A percentile compares a stretch with the other conserved stretches of the same genome.
Evolutionary conservation across 1,284 basidiomycete genomes (phyloP).

Genomic region (Farysia itapuensis): DNA sequence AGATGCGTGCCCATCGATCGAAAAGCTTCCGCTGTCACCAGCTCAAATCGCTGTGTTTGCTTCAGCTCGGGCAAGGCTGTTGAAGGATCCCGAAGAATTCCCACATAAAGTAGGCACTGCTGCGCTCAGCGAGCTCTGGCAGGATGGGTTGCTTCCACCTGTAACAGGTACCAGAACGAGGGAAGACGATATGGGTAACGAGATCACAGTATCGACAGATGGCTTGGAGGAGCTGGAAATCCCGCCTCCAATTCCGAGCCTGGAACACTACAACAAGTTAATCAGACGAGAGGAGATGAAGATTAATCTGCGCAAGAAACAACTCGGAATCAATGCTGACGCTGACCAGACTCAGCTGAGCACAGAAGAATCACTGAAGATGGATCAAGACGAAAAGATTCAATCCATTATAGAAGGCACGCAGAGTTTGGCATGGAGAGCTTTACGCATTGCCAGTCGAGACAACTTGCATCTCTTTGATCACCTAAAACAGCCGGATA

Average conservation of each 20-base stretch:
- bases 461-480: constrained; percentile 40
- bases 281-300: constrained; percentile 42
- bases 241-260: constrained; percentile 31
- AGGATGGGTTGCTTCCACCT: constrained; percentile 43
- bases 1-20: constrained; percentile 50
- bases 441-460: constrained; percentile 34
- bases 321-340: constrained; percentile 33
- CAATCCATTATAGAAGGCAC: constrained; percentile 18
- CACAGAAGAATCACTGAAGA: constrained; percentile 21
- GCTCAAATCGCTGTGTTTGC: constrained; percentile 33
- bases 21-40: constrained; percentile 32
- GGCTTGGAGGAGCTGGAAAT: constrained; percentile 54
- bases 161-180: constrained; percentile 21
- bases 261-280: constrained; percentile 37
- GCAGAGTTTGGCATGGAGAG: constrained; percentile 52
- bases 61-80: constrained; percentile 15
- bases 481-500: constrained; percentile 29
- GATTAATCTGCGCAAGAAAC: constrained; percentile 34
- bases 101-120: constrained; percentile 49
- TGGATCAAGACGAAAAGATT: constrained; percentile 22
- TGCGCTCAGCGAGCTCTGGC: constrained; percentile 54
- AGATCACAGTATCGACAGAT: constrained; percentile 42
- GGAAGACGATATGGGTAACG: constrained; percentile 45
- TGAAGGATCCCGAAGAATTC: constrained; percentile 16
- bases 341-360: constrained; percentile 5